These are phyloP conservation scores for Tetracentron sinense DNA, from an alignment of 164 flowering plant species.

Conservation along the genomic window DNA sequence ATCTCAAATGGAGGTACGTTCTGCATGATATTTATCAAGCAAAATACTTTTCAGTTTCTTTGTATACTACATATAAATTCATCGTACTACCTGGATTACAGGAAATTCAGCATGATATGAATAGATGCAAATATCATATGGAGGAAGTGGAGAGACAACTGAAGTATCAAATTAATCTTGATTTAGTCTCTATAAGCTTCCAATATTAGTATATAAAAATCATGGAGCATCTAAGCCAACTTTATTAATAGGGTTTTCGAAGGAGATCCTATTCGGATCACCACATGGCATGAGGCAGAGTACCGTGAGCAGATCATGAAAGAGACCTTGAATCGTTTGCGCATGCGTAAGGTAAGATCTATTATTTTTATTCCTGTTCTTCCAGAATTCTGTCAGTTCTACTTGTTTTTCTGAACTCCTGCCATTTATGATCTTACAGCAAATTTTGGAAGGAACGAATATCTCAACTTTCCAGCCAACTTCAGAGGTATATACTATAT, in stretches of 20 bases:
- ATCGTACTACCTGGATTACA: conserved; percentile 5
- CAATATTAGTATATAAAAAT: neutral
- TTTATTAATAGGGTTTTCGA: conserved; percentile 32
- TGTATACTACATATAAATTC: neutral
- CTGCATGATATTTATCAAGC: too few relatives aligned
- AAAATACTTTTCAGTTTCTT: neutral
- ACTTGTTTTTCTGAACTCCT: neutral
- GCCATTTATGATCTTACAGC: conserved; percentile 14
- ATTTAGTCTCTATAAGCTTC: neutral
- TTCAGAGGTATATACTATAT: conserved; percentile 15
- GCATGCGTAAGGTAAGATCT: conserved; percentile 27
- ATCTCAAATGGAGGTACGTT: conserved; percentile 37
- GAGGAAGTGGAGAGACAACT: conserved; percentile 34
- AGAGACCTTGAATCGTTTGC: conserved; percentile 31
- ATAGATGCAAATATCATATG: conserved; percentile 29
- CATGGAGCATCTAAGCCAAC: neutral
- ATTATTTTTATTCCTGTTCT: too few relatives aligned
- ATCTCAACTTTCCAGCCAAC: conserved; percentile 3
- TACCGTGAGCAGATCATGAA: conserved; percentile 35
- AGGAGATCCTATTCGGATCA: conserved; percentile 33
- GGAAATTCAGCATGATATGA: conserved; percentile 38
- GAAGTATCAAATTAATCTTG: conserved; percentile 24
- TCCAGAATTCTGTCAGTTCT: too few relatives aligned
- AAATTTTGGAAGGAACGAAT: conserved; percentile 23
- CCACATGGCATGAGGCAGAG: conserved; percentile 36